Evolutionary conservation across 2,329 filamentous ascomycete species (phyloP).

Genomic region (Hymenoscyphus albidus): DNA sequence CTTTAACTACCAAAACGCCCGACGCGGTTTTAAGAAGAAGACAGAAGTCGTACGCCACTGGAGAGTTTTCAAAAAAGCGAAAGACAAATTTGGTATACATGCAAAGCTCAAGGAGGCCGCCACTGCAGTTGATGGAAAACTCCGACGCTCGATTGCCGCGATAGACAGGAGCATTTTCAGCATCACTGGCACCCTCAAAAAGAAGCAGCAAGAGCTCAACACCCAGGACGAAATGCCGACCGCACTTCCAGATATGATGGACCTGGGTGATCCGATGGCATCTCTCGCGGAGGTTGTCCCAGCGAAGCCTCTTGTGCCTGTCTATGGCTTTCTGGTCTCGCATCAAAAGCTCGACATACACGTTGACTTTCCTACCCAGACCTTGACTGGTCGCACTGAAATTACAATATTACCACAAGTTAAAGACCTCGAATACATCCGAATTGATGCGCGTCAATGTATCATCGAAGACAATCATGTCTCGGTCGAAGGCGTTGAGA

Average conservation of each 20-base stretch:
- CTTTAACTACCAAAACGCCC: not conserved
- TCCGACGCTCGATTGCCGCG: not conserved
- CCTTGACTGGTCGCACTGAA: constrained; percentile 73
- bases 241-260: constrained; percentile 21
- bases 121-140: not conserved
- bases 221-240: constrained; percentile 25
- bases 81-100: not conserved
- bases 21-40: not conserved
- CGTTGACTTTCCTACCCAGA: constrained; percentile 74
- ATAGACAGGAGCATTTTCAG: not conserved
- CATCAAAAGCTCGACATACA: constrained; percentile 89
- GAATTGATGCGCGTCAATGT: constrained; percentile 60
- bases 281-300: constrained; percentile 17
- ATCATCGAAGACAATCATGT: constrained; percentile 53
- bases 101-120: not conserved
- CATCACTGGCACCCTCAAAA: constrained; percentile 5
- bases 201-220: constrained; percentile 6
- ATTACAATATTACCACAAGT: constrained; percentile 64
- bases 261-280: constrained; percentile 16
- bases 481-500: constrained; percentile 43
- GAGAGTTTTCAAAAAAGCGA: not conserved
- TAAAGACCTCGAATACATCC: constrained; percentile 54
- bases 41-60: not conserved
- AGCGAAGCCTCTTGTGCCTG: constrained; percentile 9
- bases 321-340: constrained; percentile 51